phyloP scores from a whole-genome alignment of 2,329 filamentous ascomycete genomes.

The Ophiocordyceps camponoti-rufipedis region DNA sequence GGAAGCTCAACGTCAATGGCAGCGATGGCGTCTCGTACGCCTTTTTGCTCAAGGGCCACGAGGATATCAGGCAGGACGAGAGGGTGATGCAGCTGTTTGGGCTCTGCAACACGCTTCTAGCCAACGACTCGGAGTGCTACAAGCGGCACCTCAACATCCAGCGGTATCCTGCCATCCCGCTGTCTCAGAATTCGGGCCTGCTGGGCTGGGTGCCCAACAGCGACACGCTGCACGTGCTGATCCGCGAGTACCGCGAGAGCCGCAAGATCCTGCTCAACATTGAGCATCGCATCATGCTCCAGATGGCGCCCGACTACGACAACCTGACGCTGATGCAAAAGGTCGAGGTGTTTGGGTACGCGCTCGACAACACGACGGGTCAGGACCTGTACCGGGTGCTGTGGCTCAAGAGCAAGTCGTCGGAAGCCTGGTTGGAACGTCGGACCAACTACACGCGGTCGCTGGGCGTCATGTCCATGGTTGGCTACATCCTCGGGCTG shows the following conservation, averaged over 20 bases:
- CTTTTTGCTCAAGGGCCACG: conserved; percentile 93
- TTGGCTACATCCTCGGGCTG: conserved; percentile 95
- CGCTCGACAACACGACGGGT: conserved; percentile 95
- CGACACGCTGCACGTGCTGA: conserved; percentile 90
- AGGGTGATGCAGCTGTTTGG: conserved; percentile 99
- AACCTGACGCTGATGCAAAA: conserved; percentile 99
- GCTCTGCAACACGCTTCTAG: conserved; percentile 84
- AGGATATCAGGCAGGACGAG: conserved; percentile 97
- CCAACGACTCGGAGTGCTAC: conserved; percentile 88
- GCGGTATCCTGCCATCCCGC: conserved; percentile 85
- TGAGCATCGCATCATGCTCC: conserved; percentile 97
- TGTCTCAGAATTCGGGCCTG: conserved; percentile 91
- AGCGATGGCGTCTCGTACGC: conserved; percentile 79
- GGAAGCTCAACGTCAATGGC: conserved; percentile 73
- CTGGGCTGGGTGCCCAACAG: conserved; percentile 95
- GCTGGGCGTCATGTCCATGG: conserved; percentile 99
- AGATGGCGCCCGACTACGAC: conserved; percentile 98
- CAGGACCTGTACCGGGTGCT: conserved; percentile 96
- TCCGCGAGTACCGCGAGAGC: conserved; percentile 92
- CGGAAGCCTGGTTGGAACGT: conserved; percentile 91
- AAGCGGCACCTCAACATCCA: conserved; percentile 96
- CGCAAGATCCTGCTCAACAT: conserved; percentile 97
- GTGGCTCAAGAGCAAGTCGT: conserved; percentile 97
- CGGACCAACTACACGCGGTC: conserved; percentile 98
- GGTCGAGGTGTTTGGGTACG: conserved; percentile 98